phyloP scores from a whole-genome alignment of 441 rosid genomes.

The Croton setiger region DNA sequence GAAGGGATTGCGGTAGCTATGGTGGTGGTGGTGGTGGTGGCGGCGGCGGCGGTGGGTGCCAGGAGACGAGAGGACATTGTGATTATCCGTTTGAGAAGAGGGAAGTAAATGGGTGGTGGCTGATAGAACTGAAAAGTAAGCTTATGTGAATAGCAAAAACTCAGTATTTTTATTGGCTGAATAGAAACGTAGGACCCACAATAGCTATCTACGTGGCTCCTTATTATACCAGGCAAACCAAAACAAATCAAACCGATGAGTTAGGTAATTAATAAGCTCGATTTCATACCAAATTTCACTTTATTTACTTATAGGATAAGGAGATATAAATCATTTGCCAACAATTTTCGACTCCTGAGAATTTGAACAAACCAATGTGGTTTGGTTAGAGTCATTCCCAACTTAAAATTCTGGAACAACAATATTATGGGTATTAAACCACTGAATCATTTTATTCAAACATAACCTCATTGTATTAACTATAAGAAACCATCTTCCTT shows the following conservation, averaged over 20 bases:
- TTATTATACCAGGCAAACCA: too few species aligned
- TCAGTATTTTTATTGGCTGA: slow-evolving; percentile 1
- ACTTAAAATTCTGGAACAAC: too few species aligned
- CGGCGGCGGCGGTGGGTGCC: slow-evolving; percentile 28
- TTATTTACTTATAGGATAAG: too few species aligned
- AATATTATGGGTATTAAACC: neutral
- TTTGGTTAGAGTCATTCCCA: too few species aligned
- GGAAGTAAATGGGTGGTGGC: slow-evolving; percentile 8
- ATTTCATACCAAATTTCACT: too few species aligned
- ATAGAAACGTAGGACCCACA: neutral
- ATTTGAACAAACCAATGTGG: too few species aligned
- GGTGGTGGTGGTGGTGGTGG: slow-evolving; percentile 15
- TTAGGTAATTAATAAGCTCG: too few species aligned
- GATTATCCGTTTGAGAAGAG: slow-evolving; percentile 23
- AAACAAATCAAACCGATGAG: too few species aligned
- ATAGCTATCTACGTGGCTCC: slow-evolving; percentile 10
- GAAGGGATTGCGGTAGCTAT: slow-evolving; percentile 22
- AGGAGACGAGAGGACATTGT: slow-evolving; percentile 46
- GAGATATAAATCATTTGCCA: too few species aligned
- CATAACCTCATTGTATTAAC: slow-evolving; percentile 15
- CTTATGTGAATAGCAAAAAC: neutral
- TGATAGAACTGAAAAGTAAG: neutral
- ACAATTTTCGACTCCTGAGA: too few species aligned
- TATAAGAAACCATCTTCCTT: neutral
- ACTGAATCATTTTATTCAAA: slow-evolving; percentile 8